phyloP scores from a whole-genome alignment of 129 eudicot species.

The Ambrosia artemisiifolia region DNA sequence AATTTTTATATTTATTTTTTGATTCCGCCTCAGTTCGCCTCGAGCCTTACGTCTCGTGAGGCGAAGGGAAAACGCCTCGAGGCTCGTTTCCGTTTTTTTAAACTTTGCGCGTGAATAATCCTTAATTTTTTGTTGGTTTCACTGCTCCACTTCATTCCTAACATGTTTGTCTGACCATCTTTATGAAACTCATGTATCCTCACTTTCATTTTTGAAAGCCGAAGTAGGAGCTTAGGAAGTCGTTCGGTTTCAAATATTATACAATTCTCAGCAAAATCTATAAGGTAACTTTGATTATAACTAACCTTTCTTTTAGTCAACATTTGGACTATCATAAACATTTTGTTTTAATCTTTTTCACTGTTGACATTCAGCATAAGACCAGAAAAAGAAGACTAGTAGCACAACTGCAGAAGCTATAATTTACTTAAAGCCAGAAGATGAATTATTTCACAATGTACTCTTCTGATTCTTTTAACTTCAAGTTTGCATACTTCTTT shows the following conservation, averaged over 20 bases:
- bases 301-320: background rate
- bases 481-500: background rate
- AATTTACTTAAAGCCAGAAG: slow-evolving; percentile 69
- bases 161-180: background rate
- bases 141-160: no score
- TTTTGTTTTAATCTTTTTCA: background rate
- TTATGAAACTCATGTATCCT: background rate
- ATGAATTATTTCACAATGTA: slow-evolving; percentile 76
- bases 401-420: slow-evolving; percentile 51
- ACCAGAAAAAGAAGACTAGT: slow-evolving; percentile 32
- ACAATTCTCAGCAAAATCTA: slow-evolving; percentile 64
- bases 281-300: slow-evolving; percentile 39
- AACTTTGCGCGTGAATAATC: no score
- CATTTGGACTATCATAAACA: background rate
- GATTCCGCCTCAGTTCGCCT: no score
- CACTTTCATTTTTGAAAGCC: slow-evolving; percentile 44
- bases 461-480: background rate
- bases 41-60: no score
- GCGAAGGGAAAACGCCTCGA: no score
- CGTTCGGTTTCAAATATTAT: slow-evolving; percentile 60
- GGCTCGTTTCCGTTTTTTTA: no score
- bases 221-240: slow-evolving; percentile 60
- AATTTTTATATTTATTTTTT: no score
- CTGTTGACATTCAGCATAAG: slow-evolving; percentile 42
- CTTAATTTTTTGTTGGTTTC: no score